Evolutionary conservation across 140 eudicot genomes (phyloP), one percentile per base, ranked within the genome.

Genomic region (Stevia rebaudiana): DNA sequence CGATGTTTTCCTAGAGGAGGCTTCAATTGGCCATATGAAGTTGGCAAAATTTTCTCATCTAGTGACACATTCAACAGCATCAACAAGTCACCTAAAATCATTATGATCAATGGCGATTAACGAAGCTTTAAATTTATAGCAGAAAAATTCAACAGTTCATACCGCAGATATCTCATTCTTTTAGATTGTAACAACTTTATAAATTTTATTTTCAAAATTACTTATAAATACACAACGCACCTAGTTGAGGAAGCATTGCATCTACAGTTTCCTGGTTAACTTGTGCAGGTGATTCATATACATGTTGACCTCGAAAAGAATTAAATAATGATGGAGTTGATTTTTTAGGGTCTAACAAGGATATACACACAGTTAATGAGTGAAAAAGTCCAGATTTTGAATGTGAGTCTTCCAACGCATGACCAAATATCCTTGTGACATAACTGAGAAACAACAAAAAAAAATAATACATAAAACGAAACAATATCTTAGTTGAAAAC

Each of bases 1-100:
- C 98, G 98, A 78, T 92, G 86, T 67, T 88, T 88, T n/a, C 99
- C 99, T 24, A 92, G 90, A 73, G 99, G 99, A 56, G 99, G 99
- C 67, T 83, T 79, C 52, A 92, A 42, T 73, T 92, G 94, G 35
- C 99, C 99, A 78, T 88, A 92, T 35, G 98, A 77, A 15, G 96
- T 87, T 40, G 98, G 94, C 47, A 92, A 69, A 59, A 88, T 40
- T 69, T 85, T 92, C 68, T 81, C 94, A 63, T 92, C 99, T 8
- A 88, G 69, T 46, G 88, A 80, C 61, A 90, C 83, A 55, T 74
- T 88, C 61, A 92, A 75, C 30, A 92, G 73, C 65, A 50, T 71
- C 73, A 90, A 71, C 78, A 90, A 59, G 59, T 87, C 98, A 59
- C 94, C 98, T 90, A 77, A 61, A 42, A 63, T 22, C 73, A 48